Evolutionary conservation across 2,329 filamentous ascomycete genomes (phyloP).

Genomic region (Penicillium verrucosum): DNA sequence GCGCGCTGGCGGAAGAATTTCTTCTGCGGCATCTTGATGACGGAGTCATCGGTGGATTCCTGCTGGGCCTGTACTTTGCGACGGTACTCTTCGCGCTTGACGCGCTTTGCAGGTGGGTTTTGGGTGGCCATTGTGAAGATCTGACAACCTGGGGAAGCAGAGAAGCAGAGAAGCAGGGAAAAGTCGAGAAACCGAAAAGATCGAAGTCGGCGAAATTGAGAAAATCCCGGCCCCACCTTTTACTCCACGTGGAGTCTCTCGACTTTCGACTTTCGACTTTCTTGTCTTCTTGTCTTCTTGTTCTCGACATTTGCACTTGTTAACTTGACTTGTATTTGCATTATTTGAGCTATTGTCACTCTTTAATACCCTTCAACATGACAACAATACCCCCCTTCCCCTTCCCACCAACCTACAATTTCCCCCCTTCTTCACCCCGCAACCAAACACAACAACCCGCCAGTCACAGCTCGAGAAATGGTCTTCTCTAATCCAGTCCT

Average conservation of each 20-base stretch:
- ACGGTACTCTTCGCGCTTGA: constrained; percentile 66
- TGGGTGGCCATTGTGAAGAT: constrained; percentile 16
- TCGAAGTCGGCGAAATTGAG: constrained; percentile 3
- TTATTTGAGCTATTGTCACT: background rate
- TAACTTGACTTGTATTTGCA: background rate
- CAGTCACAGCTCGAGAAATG: constrained; percentile 68
- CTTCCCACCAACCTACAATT: constrained; percentile 45
- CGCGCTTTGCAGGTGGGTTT: constrained; percentile 54
- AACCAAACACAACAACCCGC: constrained; percentile 46
- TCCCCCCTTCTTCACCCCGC: constrained; percentile 54
- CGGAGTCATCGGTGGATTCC: constrained; percentile 19
- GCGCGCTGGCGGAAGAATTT: constrained; percentile 95
- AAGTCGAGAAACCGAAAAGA: constrained; percentile 7
- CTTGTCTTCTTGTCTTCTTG: background rate
- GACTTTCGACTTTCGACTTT: background rate
- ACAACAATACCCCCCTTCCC: constrained; percentile 30
- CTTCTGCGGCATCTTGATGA: constrained; percentile 75
- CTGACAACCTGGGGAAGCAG: background rate
- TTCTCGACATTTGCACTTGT: background rate
- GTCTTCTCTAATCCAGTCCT: constrained; percentile 78
- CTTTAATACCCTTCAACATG: background rate
- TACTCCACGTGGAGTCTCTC: constrained; percentile 2
- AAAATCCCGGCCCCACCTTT: constrained; percentile 13
- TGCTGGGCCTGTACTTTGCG: constrained; percentile 22
- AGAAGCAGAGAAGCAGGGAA: background rate